phyloP scores from a whole-genome alignment of 345 rosid genomes.

The Gossypium rotundifolium region DNA sequence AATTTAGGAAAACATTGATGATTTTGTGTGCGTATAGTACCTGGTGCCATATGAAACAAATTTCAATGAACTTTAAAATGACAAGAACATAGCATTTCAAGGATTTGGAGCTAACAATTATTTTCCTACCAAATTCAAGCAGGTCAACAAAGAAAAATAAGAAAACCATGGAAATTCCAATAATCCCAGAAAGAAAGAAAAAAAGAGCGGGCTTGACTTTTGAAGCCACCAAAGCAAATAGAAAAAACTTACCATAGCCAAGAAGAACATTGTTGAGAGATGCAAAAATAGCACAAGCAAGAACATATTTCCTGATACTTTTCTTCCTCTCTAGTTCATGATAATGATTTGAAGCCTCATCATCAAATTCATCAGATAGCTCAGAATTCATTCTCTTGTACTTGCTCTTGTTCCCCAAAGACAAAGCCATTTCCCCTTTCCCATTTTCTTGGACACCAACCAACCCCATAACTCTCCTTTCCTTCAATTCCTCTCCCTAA shows the following conservation, averaged over 20 bases:
- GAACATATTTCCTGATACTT: constrained; percentile 46
- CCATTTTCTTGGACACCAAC: constrained; percentile 56
- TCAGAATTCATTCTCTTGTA: constrained; percentile 73
- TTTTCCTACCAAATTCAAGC: not conserved
- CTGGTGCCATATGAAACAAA: too few relatives aligned
- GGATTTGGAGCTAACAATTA: not conserved
- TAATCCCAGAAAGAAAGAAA: not conserved
- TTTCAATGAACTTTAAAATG: too few relatives aligned
- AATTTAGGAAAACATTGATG: too few relatives aligned
- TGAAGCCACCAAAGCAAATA: not conserved
- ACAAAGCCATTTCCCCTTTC: constrained; percentile 29
- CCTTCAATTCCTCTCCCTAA: not conserved
- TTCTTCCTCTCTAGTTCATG: constrained; percentile 30
- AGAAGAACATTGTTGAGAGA: constrained; percentile 89
- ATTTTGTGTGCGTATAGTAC: too few relatives aligned
- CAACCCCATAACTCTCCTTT: constrained; percentile 27
- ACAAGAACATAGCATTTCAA: not conserved
- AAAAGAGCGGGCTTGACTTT: not conserved
- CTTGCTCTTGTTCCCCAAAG: constrained; percentile 59
- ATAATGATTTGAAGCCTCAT: constrained; percentile 23
- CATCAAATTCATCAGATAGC: constrained; percentile 24
- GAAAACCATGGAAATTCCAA: constrained; percentile 13
- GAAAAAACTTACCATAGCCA: constrained; percentile 62
- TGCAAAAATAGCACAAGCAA: constrained; percentile 82
- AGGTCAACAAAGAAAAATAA: not conserved